phyloP scores from a whole-genome alignment of 768 basidiomycete genomes.

The Pholiota conissans region DNA sequence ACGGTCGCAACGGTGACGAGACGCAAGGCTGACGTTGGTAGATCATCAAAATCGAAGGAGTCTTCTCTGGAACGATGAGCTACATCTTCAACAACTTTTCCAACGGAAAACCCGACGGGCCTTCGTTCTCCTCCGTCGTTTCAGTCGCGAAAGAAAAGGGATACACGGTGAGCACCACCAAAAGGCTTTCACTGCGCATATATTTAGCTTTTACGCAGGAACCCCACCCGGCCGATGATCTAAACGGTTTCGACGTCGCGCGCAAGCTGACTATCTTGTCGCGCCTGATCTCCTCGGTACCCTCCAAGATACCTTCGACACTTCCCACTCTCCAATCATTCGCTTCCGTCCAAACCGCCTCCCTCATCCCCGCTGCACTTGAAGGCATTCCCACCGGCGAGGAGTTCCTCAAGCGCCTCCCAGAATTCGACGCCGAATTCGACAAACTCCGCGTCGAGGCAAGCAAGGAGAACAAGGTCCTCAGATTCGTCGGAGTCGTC shows the following conservation, averaged over 20 bases:
- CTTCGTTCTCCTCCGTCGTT: conserved; percentile 88
- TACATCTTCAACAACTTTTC: conserved; percentile 99
- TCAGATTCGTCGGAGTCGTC: conserved; percentile 93
- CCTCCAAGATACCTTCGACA: conserved; percentile 31
- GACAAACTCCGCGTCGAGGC: conserved; percentile 78
- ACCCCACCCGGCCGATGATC: conserved; percentile 95
- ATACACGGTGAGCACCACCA: conserved; percentile 68
- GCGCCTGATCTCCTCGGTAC: conserved; percentile 60
- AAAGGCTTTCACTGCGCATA: neutral
- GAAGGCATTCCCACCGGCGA: conserved; percentile 70
- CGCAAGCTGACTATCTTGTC: conserved; percentile 96
- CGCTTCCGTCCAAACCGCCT: conserved; percentile 75
- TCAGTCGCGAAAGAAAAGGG: conserved; percentile 87
- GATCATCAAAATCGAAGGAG: conserved; percentile 93
- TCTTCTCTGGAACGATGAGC: conserved; percentile 95
- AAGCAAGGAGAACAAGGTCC: conserved; percentile 74
- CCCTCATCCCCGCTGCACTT: conserved; percentile 81
- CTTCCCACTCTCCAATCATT: conserved; percentile 73
- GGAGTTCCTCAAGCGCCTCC: conserved; percentile 78
- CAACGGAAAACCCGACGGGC: conserved; percentile 63
- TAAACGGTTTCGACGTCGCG: conserved; percentile 96
- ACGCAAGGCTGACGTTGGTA: conserved; percentile 22
- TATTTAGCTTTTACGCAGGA: conserved; percentile 52
- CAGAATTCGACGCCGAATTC: conserved; percentile 82
- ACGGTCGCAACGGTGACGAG: neutral